A percentile compares a stretch with the other conserved stretches of the same genome.
Conservation (phyloP, 257 asterid species). For the Solanum verrucosum region DNA sequence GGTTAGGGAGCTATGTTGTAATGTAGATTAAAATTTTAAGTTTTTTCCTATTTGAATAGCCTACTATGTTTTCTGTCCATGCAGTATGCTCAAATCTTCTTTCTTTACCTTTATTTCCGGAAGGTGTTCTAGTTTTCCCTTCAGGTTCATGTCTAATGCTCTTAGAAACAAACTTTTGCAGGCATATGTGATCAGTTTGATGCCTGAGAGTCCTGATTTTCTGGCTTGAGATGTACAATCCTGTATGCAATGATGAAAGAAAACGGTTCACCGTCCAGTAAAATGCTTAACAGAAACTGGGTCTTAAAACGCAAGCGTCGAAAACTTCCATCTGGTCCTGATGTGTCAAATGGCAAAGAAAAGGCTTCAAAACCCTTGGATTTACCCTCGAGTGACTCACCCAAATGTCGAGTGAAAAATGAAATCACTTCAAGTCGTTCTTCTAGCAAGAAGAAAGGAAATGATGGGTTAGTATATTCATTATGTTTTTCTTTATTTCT, state of each 20-base stretch:
- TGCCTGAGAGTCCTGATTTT: neutral
- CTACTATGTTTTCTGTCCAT: neutral
- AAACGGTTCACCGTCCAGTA: conserved; percentile 33
- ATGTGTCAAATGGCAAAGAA: conserved; percentile 29
- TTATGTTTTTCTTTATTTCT: neutral
- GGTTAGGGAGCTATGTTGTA: neutral
- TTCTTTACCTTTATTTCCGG: neutral
- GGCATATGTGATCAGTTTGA: neutral
- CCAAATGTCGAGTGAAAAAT: conserved; percentile 23
- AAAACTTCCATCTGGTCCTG: conserved; percentile 43
- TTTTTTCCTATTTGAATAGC: neutral
- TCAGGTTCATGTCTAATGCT: neutral
- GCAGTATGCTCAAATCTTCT: neutral
- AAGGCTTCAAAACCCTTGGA: conserved; percentile 30
- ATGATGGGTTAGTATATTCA: conserved; percentile 56
- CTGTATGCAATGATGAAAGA: conserved; percentile 39
- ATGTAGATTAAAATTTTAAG: neutral
- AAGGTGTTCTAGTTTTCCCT: neutral
- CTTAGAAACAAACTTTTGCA: neutral
- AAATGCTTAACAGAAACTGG: conserved; percentile 56
- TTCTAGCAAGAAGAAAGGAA: conserved; percentile 65
- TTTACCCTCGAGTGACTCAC: conserved; percentile 22
- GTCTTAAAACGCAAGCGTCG: conserved; percentile 63
- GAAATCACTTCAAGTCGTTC: conserved; percentile 25
- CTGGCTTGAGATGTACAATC: conserved; percentile 18